Base-by-base conservation (phyloP, 2,329 filamentous ascomycete genomes). In the Esteya vermicola region DNA sequence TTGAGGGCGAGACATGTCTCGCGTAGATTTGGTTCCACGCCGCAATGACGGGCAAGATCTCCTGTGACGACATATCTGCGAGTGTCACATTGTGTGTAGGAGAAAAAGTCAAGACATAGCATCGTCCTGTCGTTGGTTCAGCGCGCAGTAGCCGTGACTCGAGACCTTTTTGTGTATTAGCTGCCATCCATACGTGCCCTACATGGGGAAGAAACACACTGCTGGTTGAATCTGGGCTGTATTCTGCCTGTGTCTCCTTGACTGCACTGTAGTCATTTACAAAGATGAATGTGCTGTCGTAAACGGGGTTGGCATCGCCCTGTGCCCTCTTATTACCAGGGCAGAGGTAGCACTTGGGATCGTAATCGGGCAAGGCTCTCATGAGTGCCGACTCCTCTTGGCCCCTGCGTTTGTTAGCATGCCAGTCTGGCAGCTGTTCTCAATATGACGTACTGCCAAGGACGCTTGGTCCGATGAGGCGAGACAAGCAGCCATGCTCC, bases 211-310 rank as follows among this genome's bases (percentile, higher is more conserved):
- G 16, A 21, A 9, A 21, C 33, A 7, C 33, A 35, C 43, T 38
- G 12, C 40, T 33, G 2, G 14, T n/a, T 6, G 9, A n/a, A 4
- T 61, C 56, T 3, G 60, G 59, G 27, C 58, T 54, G 59, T 96
- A 98, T 36, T 84, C 78, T 23, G 80, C 78, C 59, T 98, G 91
- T 47, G 83, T 70, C 61, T 95, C 88, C 62, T 94, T 95, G 38
- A 98, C 89, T 2, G 91, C 91, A 53, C 85, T 93, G 61, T 91
- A 98, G 58, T 98, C 91, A 54, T 98, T 98, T 50, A 96, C 82
- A 54, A 98, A 98, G 30, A 89, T 81, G 56, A 93, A 96, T 0
- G 86, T 93, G 52, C 75, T 75, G 39, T 82, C 70, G 56, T 96
- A 98, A 40, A 82, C 68, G 1, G 91, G 89, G 53, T 98, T 98